Conservation (phyloP, 1,284 basidiomycete species). For the Trametes polyzona region DNA sequence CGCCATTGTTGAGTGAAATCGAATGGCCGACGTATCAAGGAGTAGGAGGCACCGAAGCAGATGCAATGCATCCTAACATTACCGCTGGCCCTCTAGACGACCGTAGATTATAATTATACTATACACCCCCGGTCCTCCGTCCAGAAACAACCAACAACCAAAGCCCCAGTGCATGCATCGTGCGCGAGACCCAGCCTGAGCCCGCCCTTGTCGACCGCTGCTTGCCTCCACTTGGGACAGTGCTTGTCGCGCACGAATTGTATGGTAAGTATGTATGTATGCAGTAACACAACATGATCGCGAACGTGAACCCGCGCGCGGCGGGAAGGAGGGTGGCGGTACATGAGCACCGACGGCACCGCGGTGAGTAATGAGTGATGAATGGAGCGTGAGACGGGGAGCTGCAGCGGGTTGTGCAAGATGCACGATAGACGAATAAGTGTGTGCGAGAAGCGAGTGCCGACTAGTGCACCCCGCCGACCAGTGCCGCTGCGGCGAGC, state of each 20-base stretch:
- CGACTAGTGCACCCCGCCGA: constrained; percentile 44
- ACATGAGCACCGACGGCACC: background rate
- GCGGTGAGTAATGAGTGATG: background rate
- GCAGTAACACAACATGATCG: constrained; percentile 25
- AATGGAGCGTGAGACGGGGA: background rate
- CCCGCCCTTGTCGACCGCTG: background rate
- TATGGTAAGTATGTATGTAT: constrained; percentile 15
- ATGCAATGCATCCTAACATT: constrained; percentile 7
- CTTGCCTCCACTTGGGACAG: too few relatives aligned
- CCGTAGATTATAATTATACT: constrained; percentile 17
- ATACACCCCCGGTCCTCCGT: constrained; percentile 8
- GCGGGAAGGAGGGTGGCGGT: background rate
- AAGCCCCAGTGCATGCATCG: background rate
- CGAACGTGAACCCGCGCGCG: constrained; percentile 13
- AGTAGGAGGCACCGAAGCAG: background rate
- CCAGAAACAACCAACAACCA: background rate
- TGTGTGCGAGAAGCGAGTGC: background rate
- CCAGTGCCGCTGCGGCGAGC: constrained; percentile 34
- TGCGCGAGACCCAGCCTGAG: background rate
- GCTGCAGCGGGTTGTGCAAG: background rate
- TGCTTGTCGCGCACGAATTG: too few relatives aligned
- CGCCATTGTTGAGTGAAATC: too few relatives aligned
- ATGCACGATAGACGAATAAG: background rate
- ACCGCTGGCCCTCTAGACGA: constrained; percentile 14
- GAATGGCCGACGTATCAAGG: background rate